These are phyloP conservation scores for Crithidia expoeki DNA, from an alignment of 208 protist species.

Conservation along the genomic window DNA sequence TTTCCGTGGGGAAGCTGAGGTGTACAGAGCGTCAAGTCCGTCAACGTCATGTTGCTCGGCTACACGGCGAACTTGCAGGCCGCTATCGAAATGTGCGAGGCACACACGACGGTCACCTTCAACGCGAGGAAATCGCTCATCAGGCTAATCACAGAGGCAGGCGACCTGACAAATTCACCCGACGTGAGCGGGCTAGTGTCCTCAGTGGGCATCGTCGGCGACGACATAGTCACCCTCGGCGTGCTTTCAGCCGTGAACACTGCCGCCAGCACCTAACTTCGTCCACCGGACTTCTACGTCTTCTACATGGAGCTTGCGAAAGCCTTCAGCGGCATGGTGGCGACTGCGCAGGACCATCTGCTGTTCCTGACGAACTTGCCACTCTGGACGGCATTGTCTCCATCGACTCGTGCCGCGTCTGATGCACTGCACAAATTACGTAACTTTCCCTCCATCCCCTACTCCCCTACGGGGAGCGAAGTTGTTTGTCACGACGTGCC, in stretches of 20 bases:
- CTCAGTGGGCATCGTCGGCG: slow-evolving; percentile 19
- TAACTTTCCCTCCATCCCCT: slow-evolving; percentile 14
- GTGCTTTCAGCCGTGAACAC: slow-evolving; percentile 22
- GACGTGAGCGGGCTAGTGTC: not conserved
- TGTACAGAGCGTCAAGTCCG: not conserved
- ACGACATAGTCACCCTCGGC: slow-evolving; percentile 20
- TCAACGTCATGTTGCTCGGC: slow-evolving; percentile 9
- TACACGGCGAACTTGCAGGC: not conserved
- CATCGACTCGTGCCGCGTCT: not conserved
- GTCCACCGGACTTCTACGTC: slow-evolving; percentile 39
- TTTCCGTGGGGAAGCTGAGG: slow-evolving; percentile 17
- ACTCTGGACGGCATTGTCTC: slow-evolving; percentile 40
- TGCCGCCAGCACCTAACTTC: slow-evolving; percentile 29
- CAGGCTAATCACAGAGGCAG: not conserved
- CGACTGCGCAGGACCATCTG: slow-evolving; percentile 31
- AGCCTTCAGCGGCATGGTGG: slow-evolving; percentile 17
- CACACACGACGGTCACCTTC: slow-evolving; percentile 16
- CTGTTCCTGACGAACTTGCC: slow-evolving; percentile 50
- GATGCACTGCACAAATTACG: slow-evolving; percentile 25
- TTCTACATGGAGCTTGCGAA: slow-evolving; percentile 30
- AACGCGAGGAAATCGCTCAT: not conserved
- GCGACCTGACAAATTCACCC: not conserved
- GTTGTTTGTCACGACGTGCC: slow-evolving; percentile 10
- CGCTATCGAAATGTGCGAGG: slow-evolving; percentile 1
- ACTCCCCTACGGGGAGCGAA: slow-evolving; percentile 18